Base-by-base conservation (phyloP, 2,329 filamentous ascomycete genomes). In the Talaromyces amestolkiae region DNA sequence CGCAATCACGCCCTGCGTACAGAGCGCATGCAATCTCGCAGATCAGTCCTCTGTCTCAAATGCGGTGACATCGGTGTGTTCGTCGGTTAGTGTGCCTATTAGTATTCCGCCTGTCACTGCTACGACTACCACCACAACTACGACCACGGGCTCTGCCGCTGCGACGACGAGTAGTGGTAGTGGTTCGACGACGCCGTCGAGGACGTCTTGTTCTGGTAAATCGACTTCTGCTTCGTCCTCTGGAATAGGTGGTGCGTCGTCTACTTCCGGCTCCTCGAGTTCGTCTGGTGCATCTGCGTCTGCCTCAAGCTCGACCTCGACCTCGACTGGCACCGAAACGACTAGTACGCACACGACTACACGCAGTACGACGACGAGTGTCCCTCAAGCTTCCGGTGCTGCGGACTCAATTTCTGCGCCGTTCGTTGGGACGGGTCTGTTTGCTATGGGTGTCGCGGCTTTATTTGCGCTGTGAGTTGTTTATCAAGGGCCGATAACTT, bases 1-100 rank as follows among this genome's bases (percentile, higher is more conserved):
- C 51, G 64, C 72, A 53, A 77, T 84, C 66, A 78, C 77, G 65
- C 82, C 82, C 51, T 84, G 82, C 66, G 81, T 84, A 33, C 62
- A 82, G 71, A 71, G 73, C 41, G 75, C 76, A 22, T 84, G 82
- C 73, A 68, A 68, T 7, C 47, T 72, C 19, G 66, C 69, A 0
- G 80, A 82, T 67, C 78, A 80, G 68, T 71, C 72, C 45, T 68
- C 73, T 43, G 77, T 79, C 61, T 78, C 76, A 66, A 74, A 71
- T 66, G 69, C 69, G 53, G 78, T 80, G 37, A 69, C 74, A 33
- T 66, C 68, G 0, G 67, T 76, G 62, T 80, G 78, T 70, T 75
- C 73, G 15, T 66, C 71, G 19, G 77, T 70, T 24, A 76, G 78
- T 61, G 70, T 74, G 64, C 76, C 78, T 39, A 77, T 80, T 68